Evolutionary conservation across 768 basidiomycete genomes (phyloP), one percentile per base, ranked within the genome.

Genomic region (Lactifluus subvellereus): DNA sequence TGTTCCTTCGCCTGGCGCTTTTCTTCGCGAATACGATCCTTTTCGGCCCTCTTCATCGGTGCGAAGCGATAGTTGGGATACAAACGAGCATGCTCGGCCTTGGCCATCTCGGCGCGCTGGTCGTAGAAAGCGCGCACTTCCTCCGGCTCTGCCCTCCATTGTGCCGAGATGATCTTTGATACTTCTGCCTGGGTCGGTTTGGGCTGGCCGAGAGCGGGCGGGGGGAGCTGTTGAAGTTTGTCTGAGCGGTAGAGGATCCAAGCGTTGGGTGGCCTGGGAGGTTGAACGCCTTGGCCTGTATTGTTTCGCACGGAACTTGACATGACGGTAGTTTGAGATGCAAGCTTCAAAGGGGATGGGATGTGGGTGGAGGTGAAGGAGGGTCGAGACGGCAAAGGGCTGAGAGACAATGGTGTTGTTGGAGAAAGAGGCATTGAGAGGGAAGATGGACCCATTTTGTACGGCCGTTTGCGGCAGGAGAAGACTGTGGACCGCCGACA

Each of bases 181-280:
- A 80, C 72, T 54, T 76, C 75, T 2, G 77, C 78, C 67, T 79
- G 79, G 9, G 76, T 74, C 10, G 71, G 71, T 50, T 70, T 65
- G 0, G 71, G 62, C 62, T 68, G 68, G 35, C 66, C 73, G 4
- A 59, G 30, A 33, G 67, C 40, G 54, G 69, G 55, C 20, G 69
- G 65, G 20, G 71, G 70, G 58, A 78, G 71, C 13, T 73, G 68
- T 56, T 69, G 72, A 27, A 80, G 71, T 60, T 74, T 77, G 60
- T 77, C 77, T 6, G 78, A 79, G n/a, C 80, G 75, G 66, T 80
- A 81, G 13, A 81, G 67, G 66, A 81, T 80, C 80, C 80, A 80
- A 9, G 80, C 77, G 67, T 80, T 81, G 35, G 77, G 78, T 16
- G 80, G 80, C 30, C 80, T 74, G 16, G 77, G 76, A 2, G 70